Base-by-base conservation (phyloP, 2,329 filamentous ascomycete species). In the Pseudofabraea citricarpa region DNA sequence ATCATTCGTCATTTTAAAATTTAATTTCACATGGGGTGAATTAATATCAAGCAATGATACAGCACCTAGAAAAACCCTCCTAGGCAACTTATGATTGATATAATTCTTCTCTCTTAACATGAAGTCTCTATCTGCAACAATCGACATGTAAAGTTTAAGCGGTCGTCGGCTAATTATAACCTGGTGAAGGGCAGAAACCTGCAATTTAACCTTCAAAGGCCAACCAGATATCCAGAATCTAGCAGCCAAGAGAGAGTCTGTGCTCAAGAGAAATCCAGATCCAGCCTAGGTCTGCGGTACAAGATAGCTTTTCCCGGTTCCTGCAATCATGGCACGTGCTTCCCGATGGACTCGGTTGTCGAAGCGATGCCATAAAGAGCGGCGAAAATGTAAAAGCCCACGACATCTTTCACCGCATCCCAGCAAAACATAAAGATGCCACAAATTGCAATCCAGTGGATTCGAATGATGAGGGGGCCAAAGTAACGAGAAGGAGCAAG, bases 351-450 rank as follows among this genome's bases (percentile, higher is more conserved):
- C 24, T 13, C 24, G 0, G 64, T 69, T 0, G 69, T 70, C 1
- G 62, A 67, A 6, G 64, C 62, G 6, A 77, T 53, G 4, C 75
- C 74, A 48, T 74, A 77, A 35, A 72, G 54, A 2, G 61, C 57
- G 1, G 70, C 64, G 56, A 73, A 78, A 3, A 57, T 62, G 52
- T 73, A 75, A 29, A 76, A 60, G 2, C 65, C 64, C 0, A 53
- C 26, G 7, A 66, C 50, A 15, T 58, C 56, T 4, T 56, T 46
- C 8, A 79, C 68, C 3, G 62, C 64, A 1, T 67, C 66, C 75
- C 74, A 78, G 51, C 59, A 61, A 52, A 66, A 70, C 4, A 66
- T 66, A 7, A 52, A 24, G 18, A 52, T 20, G 4, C 27, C 45
- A 3, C 21, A 41, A 9, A 61, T 48, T 12, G 68, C 47, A n/a